These are phyloP conservation scores for Nasturtium officinale DNA, from an alignment of 345 rosid species.

Conservation along the genomic window DNA sequence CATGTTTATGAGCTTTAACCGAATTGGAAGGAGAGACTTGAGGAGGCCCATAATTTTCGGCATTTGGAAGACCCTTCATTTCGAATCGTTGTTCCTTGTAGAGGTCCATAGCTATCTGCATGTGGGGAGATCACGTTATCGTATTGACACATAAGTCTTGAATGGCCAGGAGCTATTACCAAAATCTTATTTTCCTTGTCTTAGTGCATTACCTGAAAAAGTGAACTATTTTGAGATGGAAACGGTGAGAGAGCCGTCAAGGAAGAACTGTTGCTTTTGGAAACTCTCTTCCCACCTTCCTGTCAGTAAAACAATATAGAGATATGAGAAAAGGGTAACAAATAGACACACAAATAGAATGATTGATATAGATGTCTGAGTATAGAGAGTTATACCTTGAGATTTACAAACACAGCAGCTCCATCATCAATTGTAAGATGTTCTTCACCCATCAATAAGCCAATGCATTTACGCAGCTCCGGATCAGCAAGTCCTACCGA, in stretches of 20 bases:
- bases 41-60: constrained; percentile 35
- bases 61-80: constrained; percentile 43
- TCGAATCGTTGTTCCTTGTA: constrained; percentile 75
- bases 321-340: constrained; percentile 5
- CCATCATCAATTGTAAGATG: constrained; percentile 49
- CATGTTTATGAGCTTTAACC: constrained; percentile 6
- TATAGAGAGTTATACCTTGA: constrained; percentile 53
- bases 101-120: constrained; percentile 79
- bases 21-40: constrained; percentile 42
- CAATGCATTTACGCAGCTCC: constrained; percentile 59
- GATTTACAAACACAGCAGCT: constrained; percentile 53
- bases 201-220: constrained; percentile 63
- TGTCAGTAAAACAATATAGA: constrained; percentile 36
- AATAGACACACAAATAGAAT: neutral
- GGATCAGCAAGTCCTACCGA: constrained; percentile 24
- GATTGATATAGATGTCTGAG: neutral
- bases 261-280: constrained; percentile 49
- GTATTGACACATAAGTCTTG: neutral
- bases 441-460: constrained; percentile 47
- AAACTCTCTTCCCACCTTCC: constrained; percentile 71
- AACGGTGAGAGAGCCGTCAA: constrained; percentile 51
- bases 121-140: constrained; percentile 23
- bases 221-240: constrained; percentile 57
- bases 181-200: neutral
- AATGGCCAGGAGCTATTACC: neutral